Percentiles rank a stretch among this genome's conserved stretches.
These are phyloP conservation scores for Eucalyptus marginata DNA, from an alignment of 345 rosid species.

Conservation along the genomic window DNA sequence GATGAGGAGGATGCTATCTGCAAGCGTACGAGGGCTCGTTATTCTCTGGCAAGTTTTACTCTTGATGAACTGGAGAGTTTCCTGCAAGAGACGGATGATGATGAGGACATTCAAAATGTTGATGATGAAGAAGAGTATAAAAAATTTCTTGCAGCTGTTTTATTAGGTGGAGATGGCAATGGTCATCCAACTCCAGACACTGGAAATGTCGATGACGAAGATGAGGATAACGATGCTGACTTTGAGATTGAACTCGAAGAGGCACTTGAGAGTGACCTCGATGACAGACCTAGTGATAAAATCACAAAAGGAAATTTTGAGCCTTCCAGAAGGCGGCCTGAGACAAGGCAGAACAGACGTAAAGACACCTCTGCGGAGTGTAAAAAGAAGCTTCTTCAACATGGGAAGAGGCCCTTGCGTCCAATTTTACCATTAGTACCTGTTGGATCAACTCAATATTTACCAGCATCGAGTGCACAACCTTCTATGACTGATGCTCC, in stretches of 20 bases:
- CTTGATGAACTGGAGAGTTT: constrained; percentile 96
- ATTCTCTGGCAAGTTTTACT: constrained; percentile 74
- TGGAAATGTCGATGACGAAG: constrained; percentile 52
- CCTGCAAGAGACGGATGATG: constrained; percentile 94
- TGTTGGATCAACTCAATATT: constrained; percentile 10
- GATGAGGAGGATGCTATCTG: constrained; percentile 72
- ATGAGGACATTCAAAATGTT: constrained; percentile 70
- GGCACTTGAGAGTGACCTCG: constrained; percentile 82
- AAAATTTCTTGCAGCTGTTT: constrained; percentile 89
- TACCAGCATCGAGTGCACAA: constrained; percentile 10
- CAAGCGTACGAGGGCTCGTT: constrained; percentile 80
- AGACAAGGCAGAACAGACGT: constrained; percentile 78
- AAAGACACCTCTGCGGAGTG: constrained; percentile 31
- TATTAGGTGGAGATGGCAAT: constrained; percentile 48
- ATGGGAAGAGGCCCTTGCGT: constrained; percentile 57
- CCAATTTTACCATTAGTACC: constrained; percentile 66
- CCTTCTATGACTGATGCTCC: constrained; percentile 12
- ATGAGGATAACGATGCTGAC: constrained; percentile 83
- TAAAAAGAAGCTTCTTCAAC: constrained; percentile 39
- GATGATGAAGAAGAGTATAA: constrained; percentile 85
- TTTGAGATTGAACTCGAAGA: constrained; percentile 93
- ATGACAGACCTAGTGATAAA: constrained; percentile 32
- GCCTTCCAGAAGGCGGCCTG: constrained; percentile 38
- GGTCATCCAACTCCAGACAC: constrained; percentile 15
- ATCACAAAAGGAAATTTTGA: constrained; percentile 7